Conservation (phyloP, 2,329 filamentous ascomycete species). For the Penicillium sp. region DNA sequence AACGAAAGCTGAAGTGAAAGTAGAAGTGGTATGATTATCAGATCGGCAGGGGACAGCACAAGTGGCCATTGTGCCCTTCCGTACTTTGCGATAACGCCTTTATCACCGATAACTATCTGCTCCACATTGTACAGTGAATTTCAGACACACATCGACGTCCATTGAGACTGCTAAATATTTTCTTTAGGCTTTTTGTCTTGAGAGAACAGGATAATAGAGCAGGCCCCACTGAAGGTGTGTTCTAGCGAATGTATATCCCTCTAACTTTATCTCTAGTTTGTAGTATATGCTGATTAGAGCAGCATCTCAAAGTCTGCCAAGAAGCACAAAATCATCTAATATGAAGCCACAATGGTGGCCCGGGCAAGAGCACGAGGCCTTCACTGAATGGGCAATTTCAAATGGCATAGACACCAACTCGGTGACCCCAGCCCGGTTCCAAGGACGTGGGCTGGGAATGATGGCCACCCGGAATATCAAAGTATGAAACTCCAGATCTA, state of each 20-base stretch:
- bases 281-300: background rate
- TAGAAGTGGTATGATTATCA: slow-evolving; percentile 22
- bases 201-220: too few species aligned
- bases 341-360: slow-evolving; percentile 34
- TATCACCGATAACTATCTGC: slow-evolving; percentile 18
- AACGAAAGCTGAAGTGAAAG: background rate
- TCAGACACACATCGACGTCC: background rate
- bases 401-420: slow-evolving; percentile 67
- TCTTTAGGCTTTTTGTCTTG: background rate
- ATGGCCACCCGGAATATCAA: slow-evolving; percentile 66
- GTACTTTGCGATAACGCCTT: slow-evolving; percentile 9
- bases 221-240: background rate
- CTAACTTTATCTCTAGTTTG: background rate
- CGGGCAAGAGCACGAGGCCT: slow-evolving; percentile 47
- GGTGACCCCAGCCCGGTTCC: slow-evolving; percentile 64
- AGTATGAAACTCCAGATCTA: slow-evolving; percentile 43
- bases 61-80: slow-evolving; percentile 1
- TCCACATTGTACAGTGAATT: slow-evolving; percentile 7
- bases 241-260: background rate
- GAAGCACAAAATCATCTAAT: background rate
- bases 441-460: slow-evolving; percentile 74
- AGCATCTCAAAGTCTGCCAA: background rate
- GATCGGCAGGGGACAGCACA: slow-evolving; percentile 8
- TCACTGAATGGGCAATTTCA: slow-evolving; percentile 65
- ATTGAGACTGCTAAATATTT: background rate